phyloP scores from a whole-genome alignment of 2,329 filamentous ascomycete genomes.

The Nemania sp. region DNA sequence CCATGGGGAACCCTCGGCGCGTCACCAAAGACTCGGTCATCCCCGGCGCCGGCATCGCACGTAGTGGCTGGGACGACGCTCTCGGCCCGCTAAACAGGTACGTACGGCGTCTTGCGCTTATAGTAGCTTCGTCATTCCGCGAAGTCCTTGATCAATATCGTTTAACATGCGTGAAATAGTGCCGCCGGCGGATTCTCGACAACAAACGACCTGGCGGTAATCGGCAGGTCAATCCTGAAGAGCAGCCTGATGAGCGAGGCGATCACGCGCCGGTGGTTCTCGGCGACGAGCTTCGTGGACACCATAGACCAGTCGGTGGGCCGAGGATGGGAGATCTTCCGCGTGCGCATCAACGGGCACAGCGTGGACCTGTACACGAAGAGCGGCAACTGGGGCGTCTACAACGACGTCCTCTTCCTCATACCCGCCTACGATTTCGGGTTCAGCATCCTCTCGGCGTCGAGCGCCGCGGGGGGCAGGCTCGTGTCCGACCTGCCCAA shows the following conservation, averaged over 20 bases:
- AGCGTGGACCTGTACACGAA: slow-evolving; percentile 16
- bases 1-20: slow-evolving; percentile 6
- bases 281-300: slow-evolving; percentile 16
- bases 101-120: no score
- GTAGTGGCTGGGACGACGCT: slow-evolving; percentile 10
- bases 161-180: neutral
- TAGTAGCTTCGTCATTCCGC: no score
- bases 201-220: slow-evolving; percentile 14
- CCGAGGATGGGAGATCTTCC: slow-evolving; percentile 18
- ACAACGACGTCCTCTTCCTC: slow-evolving; percentile 14
- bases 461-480: neutral
- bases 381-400: slow-evolving; percentile 22
- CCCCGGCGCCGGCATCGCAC: slow-evolving; percentile 5
- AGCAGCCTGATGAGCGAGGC: slow-evolving; percentile 11
- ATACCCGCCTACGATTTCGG: slow-evolving; percentile 17
- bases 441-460: slow-evolving; percentile 18
- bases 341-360: slow-evolving; percentile 12
- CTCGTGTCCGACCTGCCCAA: slow-evolving; percentile 4
- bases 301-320: slow-evolving; percentile 15
- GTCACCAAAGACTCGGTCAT: slow-evolving; percentile 17
- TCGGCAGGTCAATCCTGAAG: slow-evolving; percentile 17
- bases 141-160: no score
- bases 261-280: slow-evolving; percentile 18
- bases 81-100: slow-evolving; percentile 11
- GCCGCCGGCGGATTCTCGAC: slow-evolving; percentile 19